phyloP scores from a whole-genome alignment of 2,329 filamentous ascomycete species.

The Fusarium sp. region DNA sequence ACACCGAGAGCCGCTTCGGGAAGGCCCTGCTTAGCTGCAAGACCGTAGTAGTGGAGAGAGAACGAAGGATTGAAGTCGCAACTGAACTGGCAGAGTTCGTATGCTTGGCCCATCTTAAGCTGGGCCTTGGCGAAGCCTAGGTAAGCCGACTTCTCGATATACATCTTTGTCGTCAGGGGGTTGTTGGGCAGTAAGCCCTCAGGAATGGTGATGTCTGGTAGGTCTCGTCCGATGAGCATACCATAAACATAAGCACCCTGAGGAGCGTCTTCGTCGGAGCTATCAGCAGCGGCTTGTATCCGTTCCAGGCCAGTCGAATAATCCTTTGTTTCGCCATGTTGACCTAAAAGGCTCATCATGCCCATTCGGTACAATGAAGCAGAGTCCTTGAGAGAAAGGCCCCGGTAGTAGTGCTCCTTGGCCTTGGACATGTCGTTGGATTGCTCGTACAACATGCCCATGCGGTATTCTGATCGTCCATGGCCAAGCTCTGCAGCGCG shows the following conservation, averaged over 20 bases:
- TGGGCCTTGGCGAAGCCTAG: constrained; percentile 97
- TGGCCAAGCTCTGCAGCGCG: constrained; percentile 90
- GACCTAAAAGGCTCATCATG: constrained; percentile 97
- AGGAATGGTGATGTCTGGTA: constrained; percentile 91
- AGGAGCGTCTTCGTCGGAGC: constrained; percentile 94
- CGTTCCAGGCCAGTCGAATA: constrained; percentile 83
- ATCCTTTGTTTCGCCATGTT: constrained; percentile 91
- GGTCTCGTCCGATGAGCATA: constrained; percentile 91
- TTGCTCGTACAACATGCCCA: constrained; percentile 98
- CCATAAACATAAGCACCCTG: constrained; percentile 97
- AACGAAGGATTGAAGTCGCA: constrained; percentile 96
- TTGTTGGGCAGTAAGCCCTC: constrained; percentile 78
- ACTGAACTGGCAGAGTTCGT: constrained; percentile 92
- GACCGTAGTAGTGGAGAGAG: constrained; percentile 94
- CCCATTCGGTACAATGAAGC: constrained; percentile 89
- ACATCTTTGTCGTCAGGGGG: constrained; percentile 81
- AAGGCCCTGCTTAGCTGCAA: constrained; percentile 93
- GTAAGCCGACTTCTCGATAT: constrained; percentile 97
- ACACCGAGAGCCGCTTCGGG: constrained; percentile 95
- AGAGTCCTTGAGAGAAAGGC: constrained; percentile 85
- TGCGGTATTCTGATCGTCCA: constrained; percentile 91
- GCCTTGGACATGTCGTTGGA: constrained; percentile 94
- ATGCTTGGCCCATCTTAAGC: constrained; percentile 95
- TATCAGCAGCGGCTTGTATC: constrained; percentile 86
- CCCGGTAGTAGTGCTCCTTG: constrained; percentile 89